These are phyloP conservation scores for Chlorella sp. DNA, from an alignment of 139 green algal genomes.

Conservation along the genomic window DNA sequence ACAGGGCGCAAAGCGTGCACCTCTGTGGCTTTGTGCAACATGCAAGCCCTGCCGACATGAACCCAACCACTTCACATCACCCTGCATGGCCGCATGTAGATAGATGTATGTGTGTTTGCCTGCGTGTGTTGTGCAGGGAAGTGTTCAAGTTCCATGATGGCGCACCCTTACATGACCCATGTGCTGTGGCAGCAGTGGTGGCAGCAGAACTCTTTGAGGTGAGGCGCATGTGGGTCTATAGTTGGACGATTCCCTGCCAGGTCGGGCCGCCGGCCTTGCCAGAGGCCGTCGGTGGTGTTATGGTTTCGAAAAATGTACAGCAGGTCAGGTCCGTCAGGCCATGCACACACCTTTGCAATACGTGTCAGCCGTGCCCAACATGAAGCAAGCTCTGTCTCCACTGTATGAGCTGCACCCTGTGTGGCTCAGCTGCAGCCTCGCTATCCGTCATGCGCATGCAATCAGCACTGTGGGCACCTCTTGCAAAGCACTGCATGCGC, in stretches of 20 bases:
- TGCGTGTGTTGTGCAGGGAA: no score
- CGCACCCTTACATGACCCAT: conserved; percentile 92
- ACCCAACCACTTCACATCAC: neutral
- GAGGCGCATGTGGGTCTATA: neutral
- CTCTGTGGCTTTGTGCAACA: neutral
- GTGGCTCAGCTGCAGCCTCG: no score
- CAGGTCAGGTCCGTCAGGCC: no score
- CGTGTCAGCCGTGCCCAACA: no score
- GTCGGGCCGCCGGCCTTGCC: no score
- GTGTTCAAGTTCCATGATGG: no score
- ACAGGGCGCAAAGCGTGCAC: neutral
- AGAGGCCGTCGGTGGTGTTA: no score
- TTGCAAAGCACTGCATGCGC: neutral
- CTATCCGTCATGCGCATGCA: neutral
- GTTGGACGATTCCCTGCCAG: no score
- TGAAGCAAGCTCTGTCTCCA: no score
- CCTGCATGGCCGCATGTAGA: conserved; percentile 16
- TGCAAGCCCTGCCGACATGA: neutral
- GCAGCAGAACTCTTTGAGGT: conserved; percentile 70
- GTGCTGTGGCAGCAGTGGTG: conserved; percentile 78
- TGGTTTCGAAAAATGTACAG: no score
- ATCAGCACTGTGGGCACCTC: neutral
- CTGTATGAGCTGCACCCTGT: no score
- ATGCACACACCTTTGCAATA: no score
- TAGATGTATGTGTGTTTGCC: conserved; percentile 71